Percentiles rank a stretch among this genome's conserved stretches.
Conservation (phyloP, 148 eudicot genomes). For the Vaccinium myrtillus region DNA sequence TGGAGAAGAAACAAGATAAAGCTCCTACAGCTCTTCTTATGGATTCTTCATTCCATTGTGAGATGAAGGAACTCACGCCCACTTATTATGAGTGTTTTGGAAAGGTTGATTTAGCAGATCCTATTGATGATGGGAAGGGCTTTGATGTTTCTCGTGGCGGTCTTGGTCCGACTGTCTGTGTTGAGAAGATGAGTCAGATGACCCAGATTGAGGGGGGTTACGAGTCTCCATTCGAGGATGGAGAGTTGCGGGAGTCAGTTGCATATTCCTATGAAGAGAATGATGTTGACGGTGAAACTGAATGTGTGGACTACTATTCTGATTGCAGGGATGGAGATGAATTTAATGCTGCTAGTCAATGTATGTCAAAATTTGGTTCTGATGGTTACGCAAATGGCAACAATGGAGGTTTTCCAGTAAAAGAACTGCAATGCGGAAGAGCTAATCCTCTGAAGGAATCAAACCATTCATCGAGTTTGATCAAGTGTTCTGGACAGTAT, state of each 20-base stretch:
- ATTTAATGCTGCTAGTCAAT: conserved; percentile 37
- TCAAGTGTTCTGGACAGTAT: conserved; percentile 20
- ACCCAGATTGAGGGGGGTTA: conserved; percentile 35
- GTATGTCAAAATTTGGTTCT: conserved; percentile 38
- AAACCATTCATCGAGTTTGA: conserved; percentile 8
- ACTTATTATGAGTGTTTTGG: conserved; percentile 14
- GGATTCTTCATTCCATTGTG: conserved; percentile 12
- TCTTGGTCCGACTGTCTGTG: conserved; percentile 16
- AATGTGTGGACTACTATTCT: conserved; percentile 56
- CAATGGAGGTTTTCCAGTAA: conserved; percentile 11
- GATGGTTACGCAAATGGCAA: conserved; percentile 26
- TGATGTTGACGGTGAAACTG: conserved; percentile 49
- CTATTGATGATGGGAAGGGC: conserved; percentile 23
- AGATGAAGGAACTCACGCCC: conserved; percentile 7
- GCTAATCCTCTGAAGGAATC: conserved; percentile 11
- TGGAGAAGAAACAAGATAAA: conserved; percentile 13
- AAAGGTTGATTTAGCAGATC: conserved; percentile 19
- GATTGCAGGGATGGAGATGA: conserved; percentile 42
- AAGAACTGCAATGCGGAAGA: conserved; percentile 8
- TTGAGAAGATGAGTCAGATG: conserved; percentile 16
- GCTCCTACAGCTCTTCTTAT: conserved; percentile 4
- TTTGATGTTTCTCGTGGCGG: conserved; percentile 36
- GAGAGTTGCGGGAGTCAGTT: conserved; percentile 58
- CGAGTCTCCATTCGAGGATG: conserved; percentile 81
- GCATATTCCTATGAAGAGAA: conserved; percentile 46